Evolutionary conservation across 2,329 filamentous ascomycete genomes (phyloP).

Genomic region (Cyanodermella asteris): DNA sequence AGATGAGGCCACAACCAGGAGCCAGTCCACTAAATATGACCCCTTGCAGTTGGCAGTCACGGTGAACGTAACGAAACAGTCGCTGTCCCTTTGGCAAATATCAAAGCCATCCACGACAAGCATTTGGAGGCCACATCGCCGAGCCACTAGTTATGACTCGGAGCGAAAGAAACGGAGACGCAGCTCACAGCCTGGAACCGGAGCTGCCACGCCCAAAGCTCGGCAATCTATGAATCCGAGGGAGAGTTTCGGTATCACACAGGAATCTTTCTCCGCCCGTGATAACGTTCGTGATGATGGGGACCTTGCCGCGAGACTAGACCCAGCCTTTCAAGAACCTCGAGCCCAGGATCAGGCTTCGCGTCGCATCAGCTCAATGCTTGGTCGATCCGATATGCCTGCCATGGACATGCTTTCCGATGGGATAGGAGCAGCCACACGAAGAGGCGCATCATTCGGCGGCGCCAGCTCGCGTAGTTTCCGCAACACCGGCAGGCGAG

Average conservation of each 20-base stretch:
- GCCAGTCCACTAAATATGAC: no score
- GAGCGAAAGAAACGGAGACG: not conserved
- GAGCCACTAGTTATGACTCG: not conserved
- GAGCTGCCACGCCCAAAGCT: constrained; percentile 49
- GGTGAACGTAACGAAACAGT: no score
- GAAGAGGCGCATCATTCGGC: constrained; percentile 55
- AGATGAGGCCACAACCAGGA: no score
- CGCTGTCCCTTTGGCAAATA: no score
- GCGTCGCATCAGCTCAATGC: constrained; percentile 76
- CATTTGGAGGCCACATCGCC: no score
- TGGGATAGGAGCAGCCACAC: constrained; percentile 25
- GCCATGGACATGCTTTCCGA: constrained; percentile 32
- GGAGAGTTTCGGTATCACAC: constrained; percentile 46
- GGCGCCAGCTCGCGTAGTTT: constrained; percentile 39
- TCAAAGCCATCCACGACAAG: no score
- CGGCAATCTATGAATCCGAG: constrained; percentile 40
- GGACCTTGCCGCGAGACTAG: constrained; percentile 45
- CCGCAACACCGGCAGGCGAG: no score
- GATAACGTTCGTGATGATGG: constrained; percentile 28
- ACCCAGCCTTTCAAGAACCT: constrained; percentile 38
- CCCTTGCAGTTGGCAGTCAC: no score
- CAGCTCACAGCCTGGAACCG: constrained; percentile 27
- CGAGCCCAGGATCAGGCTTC: constrained; percentile 35
- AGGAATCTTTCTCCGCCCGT: constrained; percentile 32
- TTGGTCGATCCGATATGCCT: constrained; percentile 70